Percentiles rank a stretch among this genome's conserved stretches.
Evolutionary conservation across 2,329 filamentous ascomycete species (phyloP).

Genomic region (Neofusicoccum laricinum): DNA sequence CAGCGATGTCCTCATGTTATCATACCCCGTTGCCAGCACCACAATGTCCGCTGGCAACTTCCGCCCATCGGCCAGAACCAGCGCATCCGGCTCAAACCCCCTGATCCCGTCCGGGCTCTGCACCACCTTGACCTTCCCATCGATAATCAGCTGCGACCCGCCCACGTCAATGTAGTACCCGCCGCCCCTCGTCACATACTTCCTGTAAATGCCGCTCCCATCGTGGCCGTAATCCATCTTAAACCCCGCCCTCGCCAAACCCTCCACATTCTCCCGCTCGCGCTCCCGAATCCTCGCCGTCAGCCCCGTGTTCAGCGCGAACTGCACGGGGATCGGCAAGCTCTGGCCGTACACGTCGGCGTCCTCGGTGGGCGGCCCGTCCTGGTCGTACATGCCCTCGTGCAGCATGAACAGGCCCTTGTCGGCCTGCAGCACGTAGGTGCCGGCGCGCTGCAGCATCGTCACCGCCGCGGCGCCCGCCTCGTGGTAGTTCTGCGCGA

Average conservation of each 20-base stretch:
- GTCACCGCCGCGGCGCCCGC: conserved; percentile 64
- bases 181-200: conserved; percentile 64
- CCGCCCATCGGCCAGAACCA: conserved; percentile 49
- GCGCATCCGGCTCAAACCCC: conserved; percentile 46
- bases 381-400: conserved; percentile 48
- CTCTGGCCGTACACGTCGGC: conserved; percentile 61
- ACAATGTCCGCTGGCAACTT: conserved; percentile 61
- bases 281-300: conserved; percentile 37
- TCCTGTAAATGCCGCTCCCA: conserved; percentile 56
- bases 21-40: conserved; percentile 55
- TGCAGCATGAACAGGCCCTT: conserved; percentile 49
- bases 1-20: conserved; percentile 65
- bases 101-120: conserved; percentile 47
- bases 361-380: conserved; percentile 59
- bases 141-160: conserved; percentile 58
- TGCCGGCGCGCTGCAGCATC: conserved; percentile 66
- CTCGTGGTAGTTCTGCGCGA: conserved; percentile 65
- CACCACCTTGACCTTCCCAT: conserved; percentile 63
- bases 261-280: conserved; percentile 38
- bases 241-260: conserved; percentile 58
- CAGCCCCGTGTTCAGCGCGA: conserved; percentile 54
- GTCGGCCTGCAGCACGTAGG: conserved; percentile 60
- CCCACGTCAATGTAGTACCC: conserved; percentile 72
- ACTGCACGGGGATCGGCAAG: conserved; percentile 58
- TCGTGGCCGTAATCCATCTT: conserved; percentile 57